Percentiles rank a stretch among this genome's conserved stretches.
phyloP scores from a whole-genome alignment of 2,329 filamentous ascomycete species.

The Sclerotinia nivalis region DNA sequence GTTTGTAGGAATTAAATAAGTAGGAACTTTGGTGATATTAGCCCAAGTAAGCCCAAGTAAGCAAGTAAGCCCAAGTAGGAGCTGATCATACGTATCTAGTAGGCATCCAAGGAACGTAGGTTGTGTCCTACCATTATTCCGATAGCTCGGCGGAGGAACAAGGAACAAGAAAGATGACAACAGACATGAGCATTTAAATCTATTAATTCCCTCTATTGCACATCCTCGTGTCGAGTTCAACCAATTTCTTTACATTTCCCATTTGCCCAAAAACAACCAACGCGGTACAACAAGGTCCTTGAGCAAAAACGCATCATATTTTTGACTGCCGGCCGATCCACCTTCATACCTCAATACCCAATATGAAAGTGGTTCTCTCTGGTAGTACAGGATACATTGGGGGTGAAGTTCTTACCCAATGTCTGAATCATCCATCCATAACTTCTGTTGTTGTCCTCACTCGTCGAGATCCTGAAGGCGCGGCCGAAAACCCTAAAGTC shows the following conservation, averaged over 20 bases:
- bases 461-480: not conserved
- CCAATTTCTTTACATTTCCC: not conserved
- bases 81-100: not conserved
- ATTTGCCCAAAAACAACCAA: not conserved
- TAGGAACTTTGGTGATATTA: no score
- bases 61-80: not conserved
- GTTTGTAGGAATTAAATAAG: no score
- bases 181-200: not conserved
- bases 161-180: not conserved
- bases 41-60: not conserved
- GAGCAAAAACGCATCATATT: not conserved
- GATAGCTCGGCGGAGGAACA: not conserved
- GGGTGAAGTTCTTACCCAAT: slow-evolving; percentile 3
- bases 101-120: not conserved
- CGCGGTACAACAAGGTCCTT: not conserved
- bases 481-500: not conserved
- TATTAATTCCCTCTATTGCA: not conserved
- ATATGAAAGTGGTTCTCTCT: slow-evolving; percentile 7
- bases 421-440: slow-evolving; percentile 3
- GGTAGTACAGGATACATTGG: slow-evolving; percentile 6
- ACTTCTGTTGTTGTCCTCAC: not conserved
- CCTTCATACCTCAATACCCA: not conserved
- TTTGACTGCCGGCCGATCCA: not conserved
- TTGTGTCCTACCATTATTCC: not conserved
- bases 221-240: no score